These are phyloP conservation scores for Fusarium secorum DNA, from an alignment of 2,329 filamentous ascomycete species.

Conservation along the genomic window DNA sequence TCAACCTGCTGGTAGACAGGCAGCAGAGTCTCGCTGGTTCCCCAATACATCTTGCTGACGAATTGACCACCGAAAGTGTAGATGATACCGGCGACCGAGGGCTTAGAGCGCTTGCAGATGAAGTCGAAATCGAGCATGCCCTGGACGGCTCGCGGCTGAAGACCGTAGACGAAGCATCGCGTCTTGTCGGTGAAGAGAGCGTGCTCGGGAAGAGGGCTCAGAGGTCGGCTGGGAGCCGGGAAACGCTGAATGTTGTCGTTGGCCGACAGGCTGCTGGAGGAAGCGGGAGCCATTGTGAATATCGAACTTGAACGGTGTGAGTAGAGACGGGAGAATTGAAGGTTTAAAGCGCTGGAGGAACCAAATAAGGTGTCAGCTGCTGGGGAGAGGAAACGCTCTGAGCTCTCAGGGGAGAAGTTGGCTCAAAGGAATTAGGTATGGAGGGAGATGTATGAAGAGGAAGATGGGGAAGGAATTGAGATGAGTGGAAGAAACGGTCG, in stretches of 20 bases:
- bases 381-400: conserved; percentile 35
- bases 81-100: conserved; percentile 98
- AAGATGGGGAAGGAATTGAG: conserved; percentile 26
- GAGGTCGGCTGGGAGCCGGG: conserved; percentile 86
- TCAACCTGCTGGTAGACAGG: conserved; percentile 95
- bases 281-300: conserved; percentile 62
- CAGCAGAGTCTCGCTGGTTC: conserved; percentile 97
- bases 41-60: conserved; percentile 99
- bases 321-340: conserved; percentile 24
- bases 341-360: conserved; percentile 31
- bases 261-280: conserved; percentile 70
- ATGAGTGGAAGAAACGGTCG: conserved; percentile 37
- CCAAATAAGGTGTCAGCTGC: conserved; percentile 38
- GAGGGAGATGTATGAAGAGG: conserved; percentile 33
- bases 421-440: conserved; percentile 44
- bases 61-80: conserved; percentile 99
- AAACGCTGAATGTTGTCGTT: conserved; percentile 99
- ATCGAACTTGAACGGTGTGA: conserved; percentile 37
- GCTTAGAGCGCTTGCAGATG: conserved; percentile 98
- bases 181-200: conserved; percentile 99
- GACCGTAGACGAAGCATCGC: conserved; percentile 99
- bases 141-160: conserved; percentile 92
- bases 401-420: conserved; percentile 36
- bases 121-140: conserved; percentile 99
- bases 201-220: conserved; percentile 87